A percentile compares a stretch with the other conserved stretches of the same genome.
These are phyloP conservation scores for Aspergillus sp. DNA, from an alignment of 2,329 filamentous ascomycete species.

Conservation along the genomic window DNA sequence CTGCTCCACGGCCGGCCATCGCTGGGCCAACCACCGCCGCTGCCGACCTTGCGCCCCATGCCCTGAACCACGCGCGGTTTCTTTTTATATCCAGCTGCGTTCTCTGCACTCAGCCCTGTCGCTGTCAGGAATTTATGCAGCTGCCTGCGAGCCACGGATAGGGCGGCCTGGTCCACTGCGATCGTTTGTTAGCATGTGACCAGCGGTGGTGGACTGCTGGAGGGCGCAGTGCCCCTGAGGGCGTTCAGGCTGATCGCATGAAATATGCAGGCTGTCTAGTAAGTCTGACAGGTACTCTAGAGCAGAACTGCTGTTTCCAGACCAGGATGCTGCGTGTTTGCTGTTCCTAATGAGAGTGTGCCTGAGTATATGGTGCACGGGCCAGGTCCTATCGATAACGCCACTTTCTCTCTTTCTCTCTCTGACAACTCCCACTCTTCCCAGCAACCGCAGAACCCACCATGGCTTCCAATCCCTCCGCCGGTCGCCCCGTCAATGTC, in stretches of 20 bases:
- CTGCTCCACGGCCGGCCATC: slow-evolving; percentile 6
- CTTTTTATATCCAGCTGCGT: neutral
- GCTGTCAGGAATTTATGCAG: neutral
- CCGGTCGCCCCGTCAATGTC: slow-evolving; percentile 49
- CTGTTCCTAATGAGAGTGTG: neutral
- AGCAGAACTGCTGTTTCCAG: no score
- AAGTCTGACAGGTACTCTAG: no score
- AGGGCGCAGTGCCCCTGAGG: no score
- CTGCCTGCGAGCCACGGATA: no score
- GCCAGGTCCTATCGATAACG: neutral
- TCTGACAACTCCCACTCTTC: neutral
- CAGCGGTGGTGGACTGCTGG: no score
- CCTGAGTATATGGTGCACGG: neutral
- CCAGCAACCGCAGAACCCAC: slow-evolving; percentile 2
- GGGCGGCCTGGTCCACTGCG: no score
- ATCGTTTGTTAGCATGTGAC: no score
- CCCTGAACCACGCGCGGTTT: no score
- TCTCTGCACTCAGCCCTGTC: neutral
- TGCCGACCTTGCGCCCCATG: neutral
- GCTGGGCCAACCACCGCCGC: slow-evolving; percentile 10
- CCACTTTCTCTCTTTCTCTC: neutral
- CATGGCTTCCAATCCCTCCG: slow-evolving; percentile 15
- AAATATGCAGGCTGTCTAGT: no score
- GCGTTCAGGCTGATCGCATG: no score
- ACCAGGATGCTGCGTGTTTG: no score